phyloP scores from a whole-genome alignment of 2,329 filamentous ascomycete genomes.

The Calonectria fujianensis region DNA sequence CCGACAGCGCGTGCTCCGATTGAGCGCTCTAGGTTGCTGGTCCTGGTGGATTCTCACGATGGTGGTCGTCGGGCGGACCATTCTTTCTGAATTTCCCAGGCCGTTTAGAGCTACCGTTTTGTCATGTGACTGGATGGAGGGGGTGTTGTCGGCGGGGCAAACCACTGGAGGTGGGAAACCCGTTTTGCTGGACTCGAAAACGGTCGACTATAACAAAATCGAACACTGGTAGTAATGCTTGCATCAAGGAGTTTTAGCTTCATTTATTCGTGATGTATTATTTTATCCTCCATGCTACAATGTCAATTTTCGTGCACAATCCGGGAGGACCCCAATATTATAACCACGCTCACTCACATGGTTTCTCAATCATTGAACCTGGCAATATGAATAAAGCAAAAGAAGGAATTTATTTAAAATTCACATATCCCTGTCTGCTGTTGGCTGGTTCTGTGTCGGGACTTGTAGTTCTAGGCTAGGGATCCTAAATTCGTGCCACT shows the following conservation, averaged over 20 bases:
- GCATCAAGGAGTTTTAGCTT: neutral
- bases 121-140: conserved; percentile 35
- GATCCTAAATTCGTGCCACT: too few relatives aligned
- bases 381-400: neutral
- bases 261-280: neutral
- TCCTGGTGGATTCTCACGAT: conserved; percentile 9
- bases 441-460: neutral
- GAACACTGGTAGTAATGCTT: neutral
- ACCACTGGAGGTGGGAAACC: neutral
- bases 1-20: conserved; percentile 27
- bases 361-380: too few relatives aligned
- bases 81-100: conserved; percentile 20
- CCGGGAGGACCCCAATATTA: neutral
- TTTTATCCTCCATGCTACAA: neutral
- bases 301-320: too few relatives aligned
- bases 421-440: neutral
- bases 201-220: neutral
- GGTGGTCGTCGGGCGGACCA: conserved; percentile 6
- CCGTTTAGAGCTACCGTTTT: conserved; percentile 26
- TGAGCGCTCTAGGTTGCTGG: conserved; percentile 28
- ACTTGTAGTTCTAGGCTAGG: neutral
- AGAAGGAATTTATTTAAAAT: neutral
- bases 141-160: neutral
- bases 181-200: neutral
- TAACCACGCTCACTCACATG: too few relatives aligned